A percentile compares a stretch with the other conserved stretches of the same genome.
These are phyloP conservation scores for Penicillium alfredii DNA, from an alignment of 495 filamentous ascomycete species.

Conservation along the genomic window DNA sequence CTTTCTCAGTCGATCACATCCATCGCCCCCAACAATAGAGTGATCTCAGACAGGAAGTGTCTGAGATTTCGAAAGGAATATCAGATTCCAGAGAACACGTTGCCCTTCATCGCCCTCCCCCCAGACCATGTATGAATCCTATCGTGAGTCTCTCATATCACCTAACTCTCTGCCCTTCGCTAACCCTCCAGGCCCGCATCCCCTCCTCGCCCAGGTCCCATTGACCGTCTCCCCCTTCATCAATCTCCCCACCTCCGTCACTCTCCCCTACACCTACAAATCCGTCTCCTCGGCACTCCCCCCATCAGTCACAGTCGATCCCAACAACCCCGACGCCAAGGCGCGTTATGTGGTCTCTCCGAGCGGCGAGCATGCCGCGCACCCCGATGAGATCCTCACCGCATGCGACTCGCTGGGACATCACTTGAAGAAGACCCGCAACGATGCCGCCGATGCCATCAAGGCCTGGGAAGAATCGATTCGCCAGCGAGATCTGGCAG, in stretches of 20 bases:
- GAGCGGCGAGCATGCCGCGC: conserved; percentile 66
- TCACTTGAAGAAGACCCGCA: conserved; percentile 61
- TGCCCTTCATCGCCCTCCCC: too few relatives aligned
- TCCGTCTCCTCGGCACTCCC: conserved; percentile 79
- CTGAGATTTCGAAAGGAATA: too few relatives aligned
- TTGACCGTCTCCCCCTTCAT: conserved; percentile 93
- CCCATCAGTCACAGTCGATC: conserved; percentile 59
- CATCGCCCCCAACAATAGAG: too few relatives aligned
- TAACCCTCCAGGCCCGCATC: conserved; percentile 60
- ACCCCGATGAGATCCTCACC: conserved; percentile 74
- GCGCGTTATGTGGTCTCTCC: conserved; percentile 68
- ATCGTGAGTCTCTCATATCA: conserved; percentile 25
- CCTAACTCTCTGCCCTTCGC: not conserved
- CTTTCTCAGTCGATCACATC: too few relatives aligned
- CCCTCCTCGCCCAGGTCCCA: conserved; percentile 84
- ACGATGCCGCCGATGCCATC: conserved; percentile 59
- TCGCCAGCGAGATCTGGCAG: conserved; percentile 71
- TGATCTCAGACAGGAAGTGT: too few relatives aligned
- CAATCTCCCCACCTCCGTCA: conserved; percentile 80
- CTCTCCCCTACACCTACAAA: conserved; percentile 93
- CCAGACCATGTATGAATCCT: conserved; percentile 40
- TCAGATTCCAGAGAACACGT: too few relatives aligned
- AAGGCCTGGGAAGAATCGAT: conserved; percentile 65
- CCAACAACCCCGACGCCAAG: conserved; percentile 35
- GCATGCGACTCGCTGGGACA: conserved; percentile 69